A percentile compares a stretch with the other conserved stretches of the same genome.
Evolutionary conservation across 1,139 yeast species (phyloP).

Genomic region (Scheffersomyces stambukii): DNA sequence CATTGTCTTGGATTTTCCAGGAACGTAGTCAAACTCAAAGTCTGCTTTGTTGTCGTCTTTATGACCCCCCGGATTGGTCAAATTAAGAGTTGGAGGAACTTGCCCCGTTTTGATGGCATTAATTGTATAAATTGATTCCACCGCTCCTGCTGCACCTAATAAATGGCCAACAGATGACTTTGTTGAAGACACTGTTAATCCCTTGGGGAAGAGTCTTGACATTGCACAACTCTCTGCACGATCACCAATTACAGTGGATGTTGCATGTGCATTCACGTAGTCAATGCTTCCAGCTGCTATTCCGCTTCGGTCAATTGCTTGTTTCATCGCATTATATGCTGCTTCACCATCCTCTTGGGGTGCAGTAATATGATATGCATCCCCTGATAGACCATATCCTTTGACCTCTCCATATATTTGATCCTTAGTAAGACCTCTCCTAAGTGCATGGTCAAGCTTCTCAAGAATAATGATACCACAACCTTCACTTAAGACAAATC

Average conservation of each 20-base stretch:
- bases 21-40: slow-evolving; percentile 61
- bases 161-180: slow-evolving; percentile 94
- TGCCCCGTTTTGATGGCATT: slow-evolving; percentile 53
- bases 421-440: slow-evolving; percentile 49
- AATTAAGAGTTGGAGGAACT: slow-evolving; percentile 80
- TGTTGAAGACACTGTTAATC: slow-evolving; percentile 63
- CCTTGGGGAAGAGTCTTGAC: slow-evolving; percentile 40
- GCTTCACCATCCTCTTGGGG: slow-evolving; percentile 84
- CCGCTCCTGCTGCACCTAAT: slow-evolving; percentile 94
- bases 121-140: slow-evolving; percentile 81
- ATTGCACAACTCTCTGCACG: slow-evolving; percentile 82
- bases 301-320: slow-evolving; percentile 57
- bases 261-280: slow-evolving; percentile 95
- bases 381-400: slow-evolving; percentile 91
- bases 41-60: slow-evolving; percentile 34
- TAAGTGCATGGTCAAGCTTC: slow-evolving; percentile 67
- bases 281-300: slow-evolving; percentile 46
- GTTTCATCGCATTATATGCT: slow-evolving; percentile 76
- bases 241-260: slow-evolving; percentile 89
- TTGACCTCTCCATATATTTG: slow-evolving; percentile 73
- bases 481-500: slow-evolving; percentile 95
- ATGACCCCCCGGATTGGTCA: slow-evolving; percentile 49
- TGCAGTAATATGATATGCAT: slow-evolving; percentile 90
- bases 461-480: slow-evolving; percentile 79
- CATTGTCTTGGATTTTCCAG: slow-evolving; percentile 37